Evolutionary conservation across 805 yeast genomes (phyloP).

Genomic region (Saturnispora galanensis): DNA sequence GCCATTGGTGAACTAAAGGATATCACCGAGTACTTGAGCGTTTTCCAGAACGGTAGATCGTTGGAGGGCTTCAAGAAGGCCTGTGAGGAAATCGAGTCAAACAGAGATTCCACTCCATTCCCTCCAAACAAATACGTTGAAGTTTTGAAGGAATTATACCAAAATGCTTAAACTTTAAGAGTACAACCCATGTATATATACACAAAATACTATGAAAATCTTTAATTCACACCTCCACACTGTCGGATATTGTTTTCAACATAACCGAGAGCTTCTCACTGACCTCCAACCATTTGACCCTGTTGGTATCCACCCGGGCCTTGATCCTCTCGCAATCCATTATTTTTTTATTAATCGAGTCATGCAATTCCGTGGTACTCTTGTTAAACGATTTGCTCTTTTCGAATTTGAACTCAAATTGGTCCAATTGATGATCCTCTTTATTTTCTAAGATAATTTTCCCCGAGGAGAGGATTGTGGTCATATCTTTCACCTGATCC

Average conservation of each 20-base stretch:
- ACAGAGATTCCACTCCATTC: constrained; percentile 18
- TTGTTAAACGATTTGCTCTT: constrained; percentile 14
- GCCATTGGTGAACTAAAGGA: constrained; percentile 34
- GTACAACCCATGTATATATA: background rate
- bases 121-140: constrained; percentile 7
- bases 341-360: constrained; percentile 18
- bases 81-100: constrained; percentile 26
- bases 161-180: background rate
- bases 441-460: constrained; percentile 12
- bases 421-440: constrained; percentile 11
- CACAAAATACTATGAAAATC: background rate
- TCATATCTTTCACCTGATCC: constrained; percentile 17
- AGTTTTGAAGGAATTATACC: constrained; percentile 6
- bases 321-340: constrained; percentile 19
- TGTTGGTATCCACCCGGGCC: constrained; percentile 14
- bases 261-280: constrained; percentile 11
- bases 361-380: constrained; percentile 16
- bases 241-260: constrained; percentile 2
- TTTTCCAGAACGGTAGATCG: constrained; percentile 30
- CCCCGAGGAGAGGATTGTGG: constrained; percentile 18
- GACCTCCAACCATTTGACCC: constrained; percentile 19
- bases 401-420: constrained; percentile 19
- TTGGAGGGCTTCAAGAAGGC: constrained; percentile 28
- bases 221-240: constrained; percentile 1
- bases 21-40: constrained; percentile 28